A percentile compares a stretch with the other conserved stretches of the same genome.
These are phyloP conservation scores for Erythrobasidium hasegawianum DNA, from an alignment of 1,284 basidiomycete genomes.

Conservation along the genomic window DNA sequence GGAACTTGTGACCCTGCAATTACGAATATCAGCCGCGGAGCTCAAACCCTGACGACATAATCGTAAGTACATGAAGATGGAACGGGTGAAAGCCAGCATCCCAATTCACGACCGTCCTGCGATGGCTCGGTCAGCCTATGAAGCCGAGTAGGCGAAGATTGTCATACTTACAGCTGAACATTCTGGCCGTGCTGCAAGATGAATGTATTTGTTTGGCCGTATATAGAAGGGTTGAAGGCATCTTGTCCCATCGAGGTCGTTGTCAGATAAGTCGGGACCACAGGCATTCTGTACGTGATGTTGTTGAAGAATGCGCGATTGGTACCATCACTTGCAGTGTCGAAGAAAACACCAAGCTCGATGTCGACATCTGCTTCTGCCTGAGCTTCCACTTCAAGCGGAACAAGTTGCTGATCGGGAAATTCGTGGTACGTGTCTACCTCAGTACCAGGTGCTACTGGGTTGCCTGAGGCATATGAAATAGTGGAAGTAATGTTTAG, in stretches of 20 bases:
- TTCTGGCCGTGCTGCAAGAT: slow-evolving; percentile 70
- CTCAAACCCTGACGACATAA: too few species aligned
- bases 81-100: slow-evolving; percentile 54
- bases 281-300: slow-evolving; percentile 51
- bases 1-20: slow-evolving; percentile 65
- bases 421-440: slow-evolving; percentile 56
- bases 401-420: slow-evolving; percentile 62
- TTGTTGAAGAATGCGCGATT: slow-evolving; percentile 69
- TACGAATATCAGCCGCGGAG: background rate
- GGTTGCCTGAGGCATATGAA: slow-evolving; percentile 59
- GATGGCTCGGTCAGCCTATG: slow-evolving; percentile 50
- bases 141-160: too few species aligned
- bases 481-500: slow-evolving; percentile 75
- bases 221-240: slow-evolving; percentile 64
- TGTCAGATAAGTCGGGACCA: slow-evolving; percentile 72
- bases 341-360: slow-evolving; percentile 55
- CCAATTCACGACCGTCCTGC: slow-evolving; percentile 68
- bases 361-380: slow-evolving; percentile 52
- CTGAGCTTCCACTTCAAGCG: slow-evolving; percentile 58
- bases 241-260: slow-evolving; percentile 69
- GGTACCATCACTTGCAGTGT: slow-evolving; percentile 66
- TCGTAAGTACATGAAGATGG: slow-evolving; percentile 52
- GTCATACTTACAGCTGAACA: slow-evolving; percentile 60
- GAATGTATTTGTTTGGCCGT: slow-evolving; percentile 67
- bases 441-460: slow-evolving; percentile 56